Base-by-base conservation (phyloP, 2,329 filamentous ascomycete genomes). In the Truncatella angustata region DNA sequence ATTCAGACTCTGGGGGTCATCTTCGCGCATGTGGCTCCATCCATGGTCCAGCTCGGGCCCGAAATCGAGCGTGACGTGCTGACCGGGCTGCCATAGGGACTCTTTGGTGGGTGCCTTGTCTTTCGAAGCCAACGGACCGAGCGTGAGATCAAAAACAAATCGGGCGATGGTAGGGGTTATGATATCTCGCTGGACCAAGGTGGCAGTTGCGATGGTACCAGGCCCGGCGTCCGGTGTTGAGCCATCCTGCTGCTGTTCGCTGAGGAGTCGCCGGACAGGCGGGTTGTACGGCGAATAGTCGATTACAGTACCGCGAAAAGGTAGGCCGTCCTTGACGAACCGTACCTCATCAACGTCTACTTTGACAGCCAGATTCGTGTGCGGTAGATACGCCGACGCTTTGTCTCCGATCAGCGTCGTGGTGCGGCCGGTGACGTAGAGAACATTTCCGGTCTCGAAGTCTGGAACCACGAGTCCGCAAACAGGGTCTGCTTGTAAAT, bases 11-110 rank as follows among this genome's bases (percentile, higher is more conserved):
- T 79, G 78, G 4, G 91, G 91, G 58, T 95, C 90, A 52, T 88
- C 83, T 56, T 95, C 86, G 3, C 84, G 77, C 91, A 96, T 96
- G 65, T 96, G 91, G 45, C 79, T 82, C 67, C 91, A 96, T 1
- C 91, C 91, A 10, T 76, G 67, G 56, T 88, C 83, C 1, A 96
- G 72, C 60, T 92, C 85, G 0, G 75, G 66, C 11, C 78, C 74
- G 61, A 95, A 91, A 54, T 88, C 85, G 2, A 96, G 69, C 1
- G 88, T 91, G 16, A 89, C 80, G 68, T 94, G 90, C 63, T 95
- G 89, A 0, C 90, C 91, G 0, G 89, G 74, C 21, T 68, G 74
- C 81, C 89, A 91, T 0, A 73, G 53, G 1, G 2, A 11, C 58
- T 26, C 28, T 45, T 56, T 16, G n/a, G n/a, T n/a, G n/a, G n/a